Evolutionary conservation across 768 basidiomycete species (phyloP), one percentile per base, ranked within the genome.

Genomic region (Tephrocybe sp.): DNA sequence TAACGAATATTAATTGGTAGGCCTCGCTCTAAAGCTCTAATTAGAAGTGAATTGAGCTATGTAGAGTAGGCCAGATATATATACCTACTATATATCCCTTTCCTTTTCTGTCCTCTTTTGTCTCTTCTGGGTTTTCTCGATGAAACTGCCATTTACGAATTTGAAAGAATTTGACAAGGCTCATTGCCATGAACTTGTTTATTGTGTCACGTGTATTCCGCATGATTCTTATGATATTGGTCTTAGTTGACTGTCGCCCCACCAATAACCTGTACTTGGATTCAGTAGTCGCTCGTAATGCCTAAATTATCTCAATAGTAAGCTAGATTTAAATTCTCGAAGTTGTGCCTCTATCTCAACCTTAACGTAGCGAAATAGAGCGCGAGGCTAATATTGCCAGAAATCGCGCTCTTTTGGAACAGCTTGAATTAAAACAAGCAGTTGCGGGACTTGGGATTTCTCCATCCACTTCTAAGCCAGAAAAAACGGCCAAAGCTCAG

Each of bases 321-420:
- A 66, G 78, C 57, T 19, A n/a, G 22, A 3, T 6, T 8, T 13
- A 13, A 26, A 4, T 26, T 7, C 48, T 32, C 1, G 17, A 5
- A 5, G 14, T 7, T 19, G 14, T 16, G 26, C 20, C 35, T 17
- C n/a, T 34, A 14, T 39, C 38, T n/a, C 22, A 40, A 40, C 34
- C 40, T 10, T 19, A 16, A n/a, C 51, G 17, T 6, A 76, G 76
- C 64, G 90, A 91, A 68, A 69, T 77, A 17, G 85, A 90, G 57
- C 83, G 90, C 16, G 83, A 88, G 63, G 84, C 82, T 8, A 92
- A 90, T 60, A 90, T 92, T 39, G 89, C 87, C 11, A 79, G 87
- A 45, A 93, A 93, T 63, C 83, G 80, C 38, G 84, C 81, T 3
- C 72, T 92, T 8, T 73, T 93, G 33, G 83, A 87, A 56, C 68